Evolutionary conservation across 2,329 filamentous ascomycete genomes (phyloP).

Genomic region (Apiospora malaysiana): DNA sequence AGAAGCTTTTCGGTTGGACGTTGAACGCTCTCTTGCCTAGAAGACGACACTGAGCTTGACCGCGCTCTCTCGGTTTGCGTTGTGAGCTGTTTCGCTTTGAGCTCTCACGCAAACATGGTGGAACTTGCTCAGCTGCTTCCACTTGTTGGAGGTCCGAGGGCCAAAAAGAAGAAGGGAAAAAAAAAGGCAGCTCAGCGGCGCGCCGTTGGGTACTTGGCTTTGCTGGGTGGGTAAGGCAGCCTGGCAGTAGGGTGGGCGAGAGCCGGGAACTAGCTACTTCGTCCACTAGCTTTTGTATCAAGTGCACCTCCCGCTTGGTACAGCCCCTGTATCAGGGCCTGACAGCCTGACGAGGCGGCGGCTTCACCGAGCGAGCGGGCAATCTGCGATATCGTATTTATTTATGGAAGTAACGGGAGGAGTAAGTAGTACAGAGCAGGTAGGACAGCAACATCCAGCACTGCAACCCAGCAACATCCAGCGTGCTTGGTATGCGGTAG

Average conservation of each 20-base stretch:
- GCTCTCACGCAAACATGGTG: slow-evolving; percentile 10
- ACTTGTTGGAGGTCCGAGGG: background rate
- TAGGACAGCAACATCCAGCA: too few species aligned
- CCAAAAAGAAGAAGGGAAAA: background rate
- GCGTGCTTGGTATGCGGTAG: too few species aligned
- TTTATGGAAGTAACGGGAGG: too few species aligned
- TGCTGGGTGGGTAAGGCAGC: too few species aligned
- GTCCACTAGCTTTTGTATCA: background rate
- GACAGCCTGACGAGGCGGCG: slow-evolving; percentile 4
- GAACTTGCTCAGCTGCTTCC: slow-evolving; percentile 12
- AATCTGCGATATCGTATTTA: background rate
- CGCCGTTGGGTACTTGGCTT: background rate
- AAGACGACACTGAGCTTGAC: background rate
- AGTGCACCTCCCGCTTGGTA: slow-evolving; percentile 4
- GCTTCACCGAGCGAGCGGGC: background rate
- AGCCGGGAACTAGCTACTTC: background rate
- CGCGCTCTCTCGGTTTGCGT: background rate
- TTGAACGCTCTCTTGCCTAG: background rate
- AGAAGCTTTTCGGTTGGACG: background rate
- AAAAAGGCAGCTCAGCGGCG: background rate
- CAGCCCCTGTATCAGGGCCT: slow-evolving; percentile 7
- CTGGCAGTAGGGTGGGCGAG: background rate
- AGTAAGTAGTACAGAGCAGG: too few species aligned
- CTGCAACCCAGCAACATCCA: too few species aligned
- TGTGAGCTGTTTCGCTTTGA: slow-evolving; percentile 14